Percentiles rank a stretch among this genome's conserved stretches.
These are phyloP conservation scores for Plasmodium billcollinsi DNA, from an alignment of 169 alveolate genomes.

Conservation along the genomic window DNA sequence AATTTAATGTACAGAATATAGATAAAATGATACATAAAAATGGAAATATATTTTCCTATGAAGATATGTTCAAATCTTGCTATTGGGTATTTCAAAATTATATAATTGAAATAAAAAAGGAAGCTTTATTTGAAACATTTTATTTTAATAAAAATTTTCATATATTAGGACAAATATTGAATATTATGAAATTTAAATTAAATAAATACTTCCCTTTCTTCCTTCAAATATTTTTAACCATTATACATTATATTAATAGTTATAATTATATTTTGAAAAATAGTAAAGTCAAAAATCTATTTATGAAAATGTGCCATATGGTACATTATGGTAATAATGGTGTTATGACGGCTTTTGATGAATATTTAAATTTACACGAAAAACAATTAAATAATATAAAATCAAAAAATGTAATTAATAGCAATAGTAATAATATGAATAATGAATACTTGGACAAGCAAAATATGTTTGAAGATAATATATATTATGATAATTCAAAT, in stretches of 20 bases:
- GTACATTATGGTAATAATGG: background rate
- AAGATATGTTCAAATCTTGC: constrained; percentile 33
- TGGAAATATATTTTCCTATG: constrained; percentile 33
- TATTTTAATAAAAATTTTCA: constrained; percentile 31
- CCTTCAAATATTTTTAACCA: constrained; percentile 65
- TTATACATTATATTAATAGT: constrained; percentile 47
- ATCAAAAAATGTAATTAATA: no score
- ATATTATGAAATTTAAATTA: constrained; percentile 66
- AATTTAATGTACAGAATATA: background rate
- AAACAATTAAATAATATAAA: constrained; percentile 4
- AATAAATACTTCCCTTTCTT: constrained; percentile 29
- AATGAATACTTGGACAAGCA: background rate
- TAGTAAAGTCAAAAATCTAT: constrained; percentile 5
- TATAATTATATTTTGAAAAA: constrained; percentile 30
- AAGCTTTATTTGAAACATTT: constrained; percentile 25
- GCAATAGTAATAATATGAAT: background rate
- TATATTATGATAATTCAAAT: background rate
- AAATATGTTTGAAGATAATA: background rate
- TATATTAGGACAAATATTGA: constrained; percentile 32
- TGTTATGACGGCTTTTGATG: no score
- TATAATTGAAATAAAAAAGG: constrained; percentile 74
- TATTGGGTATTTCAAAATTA: constrained; percentile 37
- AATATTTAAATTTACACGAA: no score
- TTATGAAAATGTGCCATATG: constrained; percentile 10
- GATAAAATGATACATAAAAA: background rate